Conservation (phyloP, 345 rosid genomes). For the Xanthoceras sorbifolium region DNA sequence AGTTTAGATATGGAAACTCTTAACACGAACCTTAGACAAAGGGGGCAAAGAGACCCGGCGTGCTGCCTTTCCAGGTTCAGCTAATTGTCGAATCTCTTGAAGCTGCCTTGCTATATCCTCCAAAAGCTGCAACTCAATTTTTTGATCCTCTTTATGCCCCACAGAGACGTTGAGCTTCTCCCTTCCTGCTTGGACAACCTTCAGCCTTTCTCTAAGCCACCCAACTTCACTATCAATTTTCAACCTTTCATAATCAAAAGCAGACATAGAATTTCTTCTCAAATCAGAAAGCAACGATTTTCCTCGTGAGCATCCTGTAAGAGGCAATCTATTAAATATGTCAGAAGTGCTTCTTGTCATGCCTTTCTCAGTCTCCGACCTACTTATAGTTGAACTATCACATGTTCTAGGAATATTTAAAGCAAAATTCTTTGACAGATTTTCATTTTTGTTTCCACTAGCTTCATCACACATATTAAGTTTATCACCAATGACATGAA, state of each 20-base stretch:
- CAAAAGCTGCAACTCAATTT: conserved; percentile 38
- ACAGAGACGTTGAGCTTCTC: conserved; percentile 48
- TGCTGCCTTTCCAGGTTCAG: conserved; percentile 39
- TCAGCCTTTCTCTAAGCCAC: conserved; percentile 61
- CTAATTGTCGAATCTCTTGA: conserved; percentile 39
- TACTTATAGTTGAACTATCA: conserved; percentile 21
- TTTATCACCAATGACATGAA: conserved; percentile 45
- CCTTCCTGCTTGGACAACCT: conserved; percentile 59
- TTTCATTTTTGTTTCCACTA: conserved; percentile 24
- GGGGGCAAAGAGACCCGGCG: conserved; percentile 58
- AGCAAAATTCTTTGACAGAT: conserved; percentile 20
- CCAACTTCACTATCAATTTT: conserved; percentile 74
- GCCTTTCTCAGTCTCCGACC: conserved; percentile 27
- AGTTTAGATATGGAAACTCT: conserved; percentile 7
- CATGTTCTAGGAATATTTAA: conserved; percentile 26
- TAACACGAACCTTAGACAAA: conserved; percentile 50
- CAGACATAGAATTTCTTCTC: conserved; percentile 76
- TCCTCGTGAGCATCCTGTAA: conserved; percentile 26
- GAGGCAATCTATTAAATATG: conserved; percentile 35
- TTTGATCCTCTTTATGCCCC: conserved; percentile 39
- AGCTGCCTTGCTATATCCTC: conserved; percentile 49
- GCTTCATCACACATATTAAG: conserved; percentile 12
- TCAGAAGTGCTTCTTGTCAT: conserved; percentile 50
- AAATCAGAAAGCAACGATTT: conserved; percentile 35
- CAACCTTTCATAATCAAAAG: conserved; percentile 62